These are phyloP conservation scores for Sporothrix mexicana DNA, from an alignment of 2,329 filamentous ascomycete genomes.

Conservation along the genomic window DNA sequence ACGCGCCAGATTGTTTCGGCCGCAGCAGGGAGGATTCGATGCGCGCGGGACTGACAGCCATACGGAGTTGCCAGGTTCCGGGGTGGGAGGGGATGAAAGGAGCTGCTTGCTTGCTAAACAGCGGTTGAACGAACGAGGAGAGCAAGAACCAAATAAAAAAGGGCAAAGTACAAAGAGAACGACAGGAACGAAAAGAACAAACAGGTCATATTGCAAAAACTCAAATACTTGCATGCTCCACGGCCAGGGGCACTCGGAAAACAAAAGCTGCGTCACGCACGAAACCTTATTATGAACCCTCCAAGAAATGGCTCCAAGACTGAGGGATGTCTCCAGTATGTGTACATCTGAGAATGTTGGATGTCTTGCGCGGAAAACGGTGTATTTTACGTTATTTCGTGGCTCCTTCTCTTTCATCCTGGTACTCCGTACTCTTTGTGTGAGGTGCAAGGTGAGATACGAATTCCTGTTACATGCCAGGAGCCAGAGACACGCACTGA, in stretches of 20 bases:
- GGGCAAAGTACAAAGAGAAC: no score
- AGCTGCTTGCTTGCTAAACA: background rate
- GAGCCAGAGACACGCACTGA: constrained; percentile 15
- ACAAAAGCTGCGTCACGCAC: constrained; percentile 10
- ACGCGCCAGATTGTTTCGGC: constrained; percentile 29
- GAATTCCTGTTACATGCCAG: constrained; percentile 4
- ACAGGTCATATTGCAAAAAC: constrained; percentile 15
- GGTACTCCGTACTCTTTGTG: no score
- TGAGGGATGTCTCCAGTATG: background rate
- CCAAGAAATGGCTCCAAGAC: background rate
- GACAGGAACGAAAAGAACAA: no score
- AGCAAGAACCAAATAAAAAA: background rate
- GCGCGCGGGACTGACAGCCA: constrained; percentile 24
- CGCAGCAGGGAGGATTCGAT: constrained; percentile 29
- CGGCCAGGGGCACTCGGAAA: constrained; percentile 4
- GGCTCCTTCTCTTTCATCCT: no score
- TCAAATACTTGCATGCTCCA: background rate
- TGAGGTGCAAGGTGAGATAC: no score
- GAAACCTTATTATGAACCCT: constrained; percentile 22
- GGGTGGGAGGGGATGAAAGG: background rate
- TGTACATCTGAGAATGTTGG: background rate
- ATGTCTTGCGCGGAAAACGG: background rate
- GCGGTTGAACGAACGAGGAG: background rate
- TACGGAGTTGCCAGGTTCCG: constrained; percentile 16
- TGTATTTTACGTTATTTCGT: background rate